Percentiles rank a stretch among this genome's conserved stretches.
Conservation (phyloP, 352 stramenopile genomes). For the Phytophthora meadii region DNA sequence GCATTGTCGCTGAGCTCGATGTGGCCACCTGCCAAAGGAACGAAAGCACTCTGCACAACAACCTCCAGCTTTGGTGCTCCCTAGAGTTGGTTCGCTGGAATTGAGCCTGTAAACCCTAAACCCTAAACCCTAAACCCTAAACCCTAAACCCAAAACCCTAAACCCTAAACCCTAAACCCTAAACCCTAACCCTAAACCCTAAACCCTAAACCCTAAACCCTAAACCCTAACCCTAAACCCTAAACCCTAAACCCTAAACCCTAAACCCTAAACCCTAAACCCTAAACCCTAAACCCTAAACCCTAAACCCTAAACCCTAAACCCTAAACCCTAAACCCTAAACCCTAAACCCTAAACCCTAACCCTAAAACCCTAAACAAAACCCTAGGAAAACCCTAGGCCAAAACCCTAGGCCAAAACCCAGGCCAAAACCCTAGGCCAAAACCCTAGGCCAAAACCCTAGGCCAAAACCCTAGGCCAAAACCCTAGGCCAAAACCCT, state of each 20-base stretch:
- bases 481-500: too few species aligned
- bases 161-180: neutral
- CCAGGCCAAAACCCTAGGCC: too few species aligned
- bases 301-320: neutral
- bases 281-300: neutral
- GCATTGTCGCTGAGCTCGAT: conserved; percentile 37
- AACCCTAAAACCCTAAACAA: neutral
- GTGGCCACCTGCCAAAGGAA: conserved; percentile 31
- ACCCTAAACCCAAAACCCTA: neutral
- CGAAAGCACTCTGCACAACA: conserved; percentile 45
- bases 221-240: neutral
- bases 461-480: too few species aligned
- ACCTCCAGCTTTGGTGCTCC: conserved; percentile 21
- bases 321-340: neutral
- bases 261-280: neutral
- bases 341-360: neutral
- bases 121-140: neutral
- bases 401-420: too few species aligned
- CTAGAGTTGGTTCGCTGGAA: conserved; percentile 34
- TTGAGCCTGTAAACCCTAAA: conserved; percentile 19
- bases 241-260: neutral
- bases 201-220: neutral
- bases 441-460: too few species aligned
- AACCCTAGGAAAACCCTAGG: too few species aligned
- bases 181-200: neutral